A percentile compares a stretch with the other conserved stretches of the same genome.
Conservation (phyloP, 169 alveolate genomes). For the Hammondia hammondi region DNA sequence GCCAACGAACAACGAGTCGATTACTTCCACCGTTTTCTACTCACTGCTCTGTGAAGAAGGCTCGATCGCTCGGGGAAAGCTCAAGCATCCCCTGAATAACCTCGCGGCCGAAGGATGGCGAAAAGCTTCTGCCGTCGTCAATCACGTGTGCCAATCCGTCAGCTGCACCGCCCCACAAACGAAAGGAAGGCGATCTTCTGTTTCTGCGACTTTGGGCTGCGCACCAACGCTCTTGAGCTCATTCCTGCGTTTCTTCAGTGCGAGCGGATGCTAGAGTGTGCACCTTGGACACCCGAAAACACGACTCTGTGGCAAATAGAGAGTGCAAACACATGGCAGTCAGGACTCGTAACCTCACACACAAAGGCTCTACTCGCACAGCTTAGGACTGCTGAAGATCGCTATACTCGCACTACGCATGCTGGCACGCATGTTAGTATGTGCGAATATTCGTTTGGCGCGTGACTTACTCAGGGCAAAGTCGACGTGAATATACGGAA, state of each 20-base stretch:
- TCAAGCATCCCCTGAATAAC: conserved; percentile 51
- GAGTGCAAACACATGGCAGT: too few species aligned
- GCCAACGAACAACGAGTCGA: too few species aligned
- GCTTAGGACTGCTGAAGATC: too few species aligned
- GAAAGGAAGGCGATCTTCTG: background rate
- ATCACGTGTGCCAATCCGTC: conserved; percentile 65
- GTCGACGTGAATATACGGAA: conserved; percentile 63
- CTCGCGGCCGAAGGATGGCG: conserved; percentile 42
- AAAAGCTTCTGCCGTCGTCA: conserved; percentile 48
- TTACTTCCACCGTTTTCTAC: background rate
- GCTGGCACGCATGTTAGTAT: background rate
- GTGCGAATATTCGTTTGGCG: background rate
- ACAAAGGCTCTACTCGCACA: too few species aligned
- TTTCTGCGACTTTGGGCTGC: background rate
- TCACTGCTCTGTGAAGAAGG: conserved; percentile 1
- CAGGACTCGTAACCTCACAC: too few species aligned
- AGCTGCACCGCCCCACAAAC: conserved; percentile 5
- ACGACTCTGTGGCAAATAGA: too few species aligned
- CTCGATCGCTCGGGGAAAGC: background rate
- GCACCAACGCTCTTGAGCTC: background rate
- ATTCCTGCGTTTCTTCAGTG: too few species aligned
- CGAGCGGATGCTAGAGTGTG: too few species aligned
- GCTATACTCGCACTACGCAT: too few species aligned
- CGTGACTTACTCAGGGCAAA: conserved; percentile 42
- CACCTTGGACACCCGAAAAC: too few species aligned